A percentile compares a stretch with the other conserved stretches of the same genome.
phyloP scores from a whole-genome alignment of 805 yeast species.

The Priceomyces haplophilus region DNA sequence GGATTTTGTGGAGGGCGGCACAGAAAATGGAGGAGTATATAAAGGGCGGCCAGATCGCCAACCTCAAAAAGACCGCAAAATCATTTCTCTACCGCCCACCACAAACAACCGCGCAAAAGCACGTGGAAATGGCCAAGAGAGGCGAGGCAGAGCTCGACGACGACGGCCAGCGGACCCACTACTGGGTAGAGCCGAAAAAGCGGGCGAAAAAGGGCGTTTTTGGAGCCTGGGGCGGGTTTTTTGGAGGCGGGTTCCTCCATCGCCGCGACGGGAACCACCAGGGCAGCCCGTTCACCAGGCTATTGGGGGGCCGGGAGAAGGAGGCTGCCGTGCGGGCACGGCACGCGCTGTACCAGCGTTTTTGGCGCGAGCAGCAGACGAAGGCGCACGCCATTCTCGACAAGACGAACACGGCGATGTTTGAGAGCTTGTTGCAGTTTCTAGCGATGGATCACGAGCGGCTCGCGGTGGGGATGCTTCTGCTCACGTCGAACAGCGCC shows the following conservation, averaged over 20 bases:
- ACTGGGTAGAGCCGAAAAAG: conserved; percentile 19
- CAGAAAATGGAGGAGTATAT: too few relatives aligned
- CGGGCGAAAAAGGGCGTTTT: conserved; percentile 3
- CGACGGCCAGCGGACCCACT: conserved; percentile 33
- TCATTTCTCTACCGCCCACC: too few relatives aligned
- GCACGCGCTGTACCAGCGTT: conserved; percentile 19
- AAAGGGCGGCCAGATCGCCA: too few relatives aligned
- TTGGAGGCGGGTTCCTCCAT: too few relatives aligned
- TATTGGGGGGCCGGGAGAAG: conserved; percentile 24
- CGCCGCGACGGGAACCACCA: too few relatives aligned
- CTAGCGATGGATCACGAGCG: conserved; percentile 16
- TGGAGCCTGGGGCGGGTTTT: conserved; percentile 1
- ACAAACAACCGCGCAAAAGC: too few relatives aligned
- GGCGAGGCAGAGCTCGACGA: conserved; percentile 10
- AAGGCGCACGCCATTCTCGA: conserved; percentile 29
- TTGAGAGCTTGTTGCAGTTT: conserved; percentile 23
- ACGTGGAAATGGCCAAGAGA: conserved; percentile 7
- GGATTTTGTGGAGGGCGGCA: too few relatives aligned
- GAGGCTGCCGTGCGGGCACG: conserved; percentile 19
- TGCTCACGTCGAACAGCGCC: conserved; percentile 39
- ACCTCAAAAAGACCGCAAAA: too few relatives aligned
- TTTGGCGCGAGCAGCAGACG: conserved; percentile 27
- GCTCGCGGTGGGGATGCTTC: conserved; percentile 33
- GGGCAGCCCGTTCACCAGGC: conserved; percentile 20
- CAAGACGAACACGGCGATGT: conserved; percentile 31